A percentile compares a stretch with the other conserved stretches of the same genome.
These are phyloP conservation scores for Pythium brassicae DNA, from an alignment of 352 stramenopile genomes.

Conservation along the genomic window DNA sequence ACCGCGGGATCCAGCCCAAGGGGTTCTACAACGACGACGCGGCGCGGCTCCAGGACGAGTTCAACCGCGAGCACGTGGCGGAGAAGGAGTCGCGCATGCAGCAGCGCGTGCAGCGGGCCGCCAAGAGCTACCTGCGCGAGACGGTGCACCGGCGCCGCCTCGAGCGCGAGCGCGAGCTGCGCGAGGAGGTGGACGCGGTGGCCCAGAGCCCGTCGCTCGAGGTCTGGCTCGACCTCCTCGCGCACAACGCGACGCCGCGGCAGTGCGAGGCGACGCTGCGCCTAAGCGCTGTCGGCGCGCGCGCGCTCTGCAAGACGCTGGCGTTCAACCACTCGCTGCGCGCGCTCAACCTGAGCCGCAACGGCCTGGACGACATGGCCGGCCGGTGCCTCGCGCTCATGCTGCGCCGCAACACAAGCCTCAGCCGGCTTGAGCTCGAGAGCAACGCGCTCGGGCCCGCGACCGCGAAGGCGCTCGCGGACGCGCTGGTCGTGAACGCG, in stretches of 20 bases:
- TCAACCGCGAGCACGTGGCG: slow-evolving; percentile 63
- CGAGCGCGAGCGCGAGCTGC: slow-evolving; percentile 63
- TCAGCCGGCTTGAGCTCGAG: slow-evolving; percentile 64
- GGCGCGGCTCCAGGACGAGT: slow-evolving; percentile 72
- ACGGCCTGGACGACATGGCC: slow-evolving; percentile 58
- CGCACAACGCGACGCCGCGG: slow-evolving; percentile 40
- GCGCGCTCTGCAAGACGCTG: slow-evolving; percentile 66
- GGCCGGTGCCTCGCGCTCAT: slow-evolving; percentile 56
- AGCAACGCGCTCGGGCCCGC: slow-evolving; percentile 53
- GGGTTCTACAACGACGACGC: slow-evolving; percentile 85
- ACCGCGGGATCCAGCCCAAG: slow-evolving; percentile 80
- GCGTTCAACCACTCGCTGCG: slow-evolving; percentile 62
- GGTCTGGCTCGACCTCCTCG: slow-evolving; percentile 63
- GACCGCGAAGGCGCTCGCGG: slow-evolving; percentile 45
- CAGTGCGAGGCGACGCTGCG: slow-evolving; percentile 44
- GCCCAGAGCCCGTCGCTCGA: slow-evolving; percentile 62
- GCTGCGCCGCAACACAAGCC: slow-evolving; percentile 54
- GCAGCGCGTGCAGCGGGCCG: slow-evolving; percentile 66
- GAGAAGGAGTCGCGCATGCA: slow-evolving; percentile 61
- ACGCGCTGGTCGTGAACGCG: slow-evolving; percentile 50
- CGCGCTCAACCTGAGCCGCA: slow-evolving; percentile 62
- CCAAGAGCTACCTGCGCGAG: slow-evolving; percentile 69
- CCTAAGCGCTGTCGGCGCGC: slow-evolving; percentile 43
- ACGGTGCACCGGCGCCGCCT: slow-evolving; percentile 66
- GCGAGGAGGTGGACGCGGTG: slow-evolving; percentile 73